Base-by-base conservation (phyloP, 2,329 filamentous ascomycete species). In the Hypoxylon sp. region DNA sequence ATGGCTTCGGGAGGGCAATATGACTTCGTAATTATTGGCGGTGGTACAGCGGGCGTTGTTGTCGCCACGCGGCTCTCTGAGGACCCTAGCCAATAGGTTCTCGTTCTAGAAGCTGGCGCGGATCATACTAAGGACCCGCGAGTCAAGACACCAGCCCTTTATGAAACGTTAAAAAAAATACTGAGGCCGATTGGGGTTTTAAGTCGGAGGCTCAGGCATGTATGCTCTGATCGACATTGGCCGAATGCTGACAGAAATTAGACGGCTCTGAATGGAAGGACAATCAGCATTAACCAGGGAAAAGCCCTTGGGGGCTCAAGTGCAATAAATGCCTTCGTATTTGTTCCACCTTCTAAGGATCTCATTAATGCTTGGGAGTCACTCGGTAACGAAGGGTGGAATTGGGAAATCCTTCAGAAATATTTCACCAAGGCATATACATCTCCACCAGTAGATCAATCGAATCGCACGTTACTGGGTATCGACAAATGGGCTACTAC, bases 271-370 rank as follows among this genome's bases (percentile, higher is more conserved):
- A 41, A 61, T 7, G 63, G 61, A 5, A 59, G 68, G 39, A 46
- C 56, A 8, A 50, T 73, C 5, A 61, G 34, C n/a, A 1, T 73
- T 9, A 65, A 55, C 8, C 71, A 73, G 48, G 71, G 68, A 5
- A 68, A 65, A 32, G 39, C 55, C n/a, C 68, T 73, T 9, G 69
- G 71, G 3, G 70, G 68, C 5, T 70, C 65, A 0, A 70, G 63
- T 34, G 61, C 59, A 14, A 68, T 71, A 3, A 73, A 73, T 43
- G 63, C 62, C 5, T 62, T 63, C 1, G 58, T 71, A 8, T 73
- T 65, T 37, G 66, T 63, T 1, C 69, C 70, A 11, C 63, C 66
- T n/a, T 41, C 25, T 14, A 21, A 46, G 21, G 11, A 21, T n/a
- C 9, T 70, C 9, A 39, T 67, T 27, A 63, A 73, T 11, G 50